A percentile compares a stretch with the other conserved stretches of the same genome.
Conservation (phyloP, 768 basidiomycete genomes). For the Xerocomus spinulosus region DNA sequence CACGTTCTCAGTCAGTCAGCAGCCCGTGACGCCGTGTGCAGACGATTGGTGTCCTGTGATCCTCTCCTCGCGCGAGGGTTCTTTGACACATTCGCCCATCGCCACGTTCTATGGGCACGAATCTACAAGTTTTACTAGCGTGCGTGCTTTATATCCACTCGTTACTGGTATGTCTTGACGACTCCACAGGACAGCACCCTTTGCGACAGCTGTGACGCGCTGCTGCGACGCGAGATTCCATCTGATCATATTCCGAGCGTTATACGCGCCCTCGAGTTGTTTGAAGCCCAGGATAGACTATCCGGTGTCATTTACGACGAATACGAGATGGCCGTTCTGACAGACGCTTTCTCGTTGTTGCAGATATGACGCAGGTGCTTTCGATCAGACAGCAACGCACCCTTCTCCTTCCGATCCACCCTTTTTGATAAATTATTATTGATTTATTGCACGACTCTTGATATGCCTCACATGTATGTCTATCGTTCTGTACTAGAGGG, state of each 20-base stretch:
- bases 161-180: neutral
- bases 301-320: conserved; percentile 7
- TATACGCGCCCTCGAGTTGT: conserved; percentile 18
- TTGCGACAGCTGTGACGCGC: conserved; percentile 11
- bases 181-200: conserved; percentile 10
- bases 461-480: neutral
- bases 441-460: conserved; percentile 1
- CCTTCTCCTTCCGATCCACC: neutral
- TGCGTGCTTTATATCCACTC: neutral
- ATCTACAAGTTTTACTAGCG: conserved; percentile 8
- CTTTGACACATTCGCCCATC: neutral
- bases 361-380: conserved; percentile 6
- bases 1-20: neutral
- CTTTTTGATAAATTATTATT: neutral
- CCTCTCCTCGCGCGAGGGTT: neutral
- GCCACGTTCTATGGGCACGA: conserved; percentile 2
- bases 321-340: conserved; percentile 13
- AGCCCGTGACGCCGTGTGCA: neutral
- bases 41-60: neutral
- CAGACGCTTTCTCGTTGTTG: conserved; percentile 20
- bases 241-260: conserved; percentile 20
- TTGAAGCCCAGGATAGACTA: conserved; percentile 11
- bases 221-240: conserved; percentile 15
- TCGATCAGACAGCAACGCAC: neutral
- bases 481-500: neutral